Base-by-base conservation (phyloP, 148 eudicot species). In the Camellia sinensis region DNA sequence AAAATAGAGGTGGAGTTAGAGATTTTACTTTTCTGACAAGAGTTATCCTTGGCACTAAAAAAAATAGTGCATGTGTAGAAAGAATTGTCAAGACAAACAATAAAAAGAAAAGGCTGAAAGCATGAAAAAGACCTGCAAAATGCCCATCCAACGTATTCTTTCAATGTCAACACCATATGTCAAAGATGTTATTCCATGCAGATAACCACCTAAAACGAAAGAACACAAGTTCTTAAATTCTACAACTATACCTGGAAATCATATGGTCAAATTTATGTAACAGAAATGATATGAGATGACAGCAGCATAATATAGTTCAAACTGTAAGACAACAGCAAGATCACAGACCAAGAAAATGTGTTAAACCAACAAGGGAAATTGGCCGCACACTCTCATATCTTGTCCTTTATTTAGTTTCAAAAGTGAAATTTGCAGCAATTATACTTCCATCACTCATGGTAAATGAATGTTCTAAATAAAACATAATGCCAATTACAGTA, bases 111-210 rank as follows among this genome's bases (percentile, higher is more conserved):
- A 29, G 57, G 15, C 68, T 78, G 19, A 21, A 1, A 29, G 57
- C 13, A 63, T 78, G 19, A 21, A 79, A 59, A 74, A 79, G 60
- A 94, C 98, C 98, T 94, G 98, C 83, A 94, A 84, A 65, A 94
- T 90, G 76, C 98, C 98, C 87, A 91, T 86, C 91, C 89, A 87
- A 54, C 98, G 88, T 71, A 94, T 85, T 73, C 79, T 83, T 71
- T 87, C 83, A 72, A 94, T 78, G 83, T 92, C 98, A 77, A 94
- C 94, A 63, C 98, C 98, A 83, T 91, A 94, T 0, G 98, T 91
- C 85, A 94, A 85, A 77, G 92, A 85, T 74, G 79, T 89, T 78
- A 88, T 84, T 45, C 97, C 98, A 75, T 94, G 98, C 52, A 92
- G 81, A 82, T 88, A 94, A 79, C 98, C 98, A 81, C 98, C 98